Conservation (phyloP, 108 stramenopile species). For the Hondaea fermentalgiana region DNA sequence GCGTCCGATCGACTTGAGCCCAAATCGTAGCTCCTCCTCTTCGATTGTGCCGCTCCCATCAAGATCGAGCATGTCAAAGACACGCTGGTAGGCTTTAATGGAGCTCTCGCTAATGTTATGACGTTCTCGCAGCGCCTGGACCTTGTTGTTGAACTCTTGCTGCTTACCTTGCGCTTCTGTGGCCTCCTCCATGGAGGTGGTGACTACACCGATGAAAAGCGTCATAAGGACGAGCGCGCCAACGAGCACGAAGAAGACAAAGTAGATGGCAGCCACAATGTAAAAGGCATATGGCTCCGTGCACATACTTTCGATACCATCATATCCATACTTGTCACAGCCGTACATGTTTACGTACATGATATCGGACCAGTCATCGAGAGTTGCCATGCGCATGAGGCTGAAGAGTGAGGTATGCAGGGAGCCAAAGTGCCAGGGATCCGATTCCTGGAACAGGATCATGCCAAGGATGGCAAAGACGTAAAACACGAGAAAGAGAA, state of each 20-base stretch:
- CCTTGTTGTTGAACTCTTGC: background rate
- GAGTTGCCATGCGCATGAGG: conserved; percentile 27
- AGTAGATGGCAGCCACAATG: conserved; percentile 27
- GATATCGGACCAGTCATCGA: conserved; percentile 42
- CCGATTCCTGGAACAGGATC: conserved; percentile 24
- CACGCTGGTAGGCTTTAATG: conserved; percentile 6
- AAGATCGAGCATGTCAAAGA: conserved; percentile 32
- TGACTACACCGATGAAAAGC: conserved; percentile 41
- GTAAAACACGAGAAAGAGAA: conserved; percentile 43
- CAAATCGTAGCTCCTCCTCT: conserved; percentile 32
- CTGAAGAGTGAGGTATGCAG: conserved; percentile 32
- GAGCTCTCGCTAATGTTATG: background rate
- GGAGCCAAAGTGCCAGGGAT: conserved; percentile 31
- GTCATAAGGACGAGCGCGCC: conserved; percentile 41
- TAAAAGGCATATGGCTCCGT: background rate
- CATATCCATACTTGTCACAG: background rate
- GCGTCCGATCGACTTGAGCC: conserved; percentile 25
- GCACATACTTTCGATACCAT: background rate
- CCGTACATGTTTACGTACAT: conserved; percentile 15
- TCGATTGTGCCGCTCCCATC: conserved; percentile 32
- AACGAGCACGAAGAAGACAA: conserved; percentile 20
- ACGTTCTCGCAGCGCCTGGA: background rate
- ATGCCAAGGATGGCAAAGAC: conserved; percentile 36
- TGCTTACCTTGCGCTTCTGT: conserved; percentile 18
- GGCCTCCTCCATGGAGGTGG: conserved; percentile 39